Base-by-base conservation (phyloP, 257 asterid species). In the Vinca minor region DNA sequence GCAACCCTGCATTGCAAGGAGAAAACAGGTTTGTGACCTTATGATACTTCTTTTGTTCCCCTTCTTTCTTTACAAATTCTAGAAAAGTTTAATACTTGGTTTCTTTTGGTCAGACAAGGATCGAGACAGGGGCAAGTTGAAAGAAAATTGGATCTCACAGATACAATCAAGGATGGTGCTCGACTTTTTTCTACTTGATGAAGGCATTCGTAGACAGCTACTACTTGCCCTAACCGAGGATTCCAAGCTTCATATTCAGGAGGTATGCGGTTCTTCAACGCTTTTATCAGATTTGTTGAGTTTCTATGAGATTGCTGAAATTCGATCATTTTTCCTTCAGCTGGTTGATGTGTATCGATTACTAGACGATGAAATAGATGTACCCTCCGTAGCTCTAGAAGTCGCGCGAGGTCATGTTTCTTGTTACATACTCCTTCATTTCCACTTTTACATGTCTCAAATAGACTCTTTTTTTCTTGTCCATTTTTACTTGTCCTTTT, bases 201-300 rank as follows among this genome's bases (percentile, higher is more conserved):
- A 80, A 80, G 90, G 97, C 56, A 87, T 93, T 68, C 97, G 98
- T 35, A 87, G 98, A 82, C 72, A 87, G 86, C 99, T 93, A 69
- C 86, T 93, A 64, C 96, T 93, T 73, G 99, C 99, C 67, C 78
- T 93, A 8, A 93, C 99, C 1, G 99, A 93, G 83, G 99, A 93
- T 78, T 93, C 96, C 74, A 93, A 93, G 79, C 99, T 93, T 68
- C 99, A 93, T 56, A 63, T 89, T 75, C 87, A 89, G 75, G 99
- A 93, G 94, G 99, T 92, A 72, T 56, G 83, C 70, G 18, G 18
- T 54, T 36, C 34, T 55, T 32, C 1, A n/a, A 56, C 13, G n/a
- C 10, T 34, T 26, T 55, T 7, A 29, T 55, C 17, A 28, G 39
- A 17, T 55, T 54, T 29, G 31, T 55, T 0, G n/a, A 29, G 14